Conservation (phyloP, 164 flowering plant genomes). For the Vitis labrusca region DNA sequence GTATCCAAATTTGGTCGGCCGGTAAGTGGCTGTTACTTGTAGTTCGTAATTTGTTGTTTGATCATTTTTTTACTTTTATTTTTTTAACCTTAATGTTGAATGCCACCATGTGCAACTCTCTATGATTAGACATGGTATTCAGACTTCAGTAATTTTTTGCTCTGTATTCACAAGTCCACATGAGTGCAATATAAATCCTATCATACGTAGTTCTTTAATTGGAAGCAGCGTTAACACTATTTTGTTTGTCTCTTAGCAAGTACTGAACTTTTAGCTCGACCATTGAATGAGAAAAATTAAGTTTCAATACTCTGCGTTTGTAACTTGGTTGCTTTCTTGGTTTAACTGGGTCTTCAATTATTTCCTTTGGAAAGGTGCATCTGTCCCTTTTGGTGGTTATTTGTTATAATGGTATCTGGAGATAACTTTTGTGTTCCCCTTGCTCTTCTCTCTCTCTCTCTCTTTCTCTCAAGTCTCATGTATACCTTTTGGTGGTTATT, state of each 20-base stretch:
- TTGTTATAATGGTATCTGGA: too few relatives aligned
- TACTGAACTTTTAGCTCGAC: not conserved
- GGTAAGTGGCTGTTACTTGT: constrained; percentile 46
- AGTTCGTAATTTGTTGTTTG: not conserved
- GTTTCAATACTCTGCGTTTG: not conserved
- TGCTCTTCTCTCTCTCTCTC: too few relatives aligned
- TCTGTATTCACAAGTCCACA: not conserved
- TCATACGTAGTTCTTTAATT: not conserved
- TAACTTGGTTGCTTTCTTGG: not conserved
- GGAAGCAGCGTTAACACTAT: not conserved
- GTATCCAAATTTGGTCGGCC: constrained; percentile 69
- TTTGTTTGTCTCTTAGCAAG: not conserved
- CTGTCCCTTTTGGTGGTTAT: not conserved
- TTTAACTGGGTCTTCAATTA: not conserved
- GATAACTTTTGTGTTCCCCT: too few relatives aligned
- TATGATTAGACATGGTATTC: not conserved
- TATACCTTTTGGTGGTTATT: too few relatives aligned
- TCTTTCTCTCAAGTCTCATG: too few relatives aligned
- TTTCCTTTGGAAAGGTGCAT: not conserved
- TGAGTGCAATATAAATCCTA: not conserved
- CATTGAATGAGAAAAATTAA: not conserved
- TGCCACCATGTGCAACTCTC: too few relatives aligned
- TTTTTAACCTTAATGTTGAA: not conserved
- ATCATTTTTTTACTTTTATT: not conserved
- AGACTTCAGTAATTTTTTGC: not conserved